Evolutionary conservation across 768 basidiomycete genomes (phyloP), one percentile per base, ranked within the genome.

Genomic region (Auricularia sp.): DNA sequence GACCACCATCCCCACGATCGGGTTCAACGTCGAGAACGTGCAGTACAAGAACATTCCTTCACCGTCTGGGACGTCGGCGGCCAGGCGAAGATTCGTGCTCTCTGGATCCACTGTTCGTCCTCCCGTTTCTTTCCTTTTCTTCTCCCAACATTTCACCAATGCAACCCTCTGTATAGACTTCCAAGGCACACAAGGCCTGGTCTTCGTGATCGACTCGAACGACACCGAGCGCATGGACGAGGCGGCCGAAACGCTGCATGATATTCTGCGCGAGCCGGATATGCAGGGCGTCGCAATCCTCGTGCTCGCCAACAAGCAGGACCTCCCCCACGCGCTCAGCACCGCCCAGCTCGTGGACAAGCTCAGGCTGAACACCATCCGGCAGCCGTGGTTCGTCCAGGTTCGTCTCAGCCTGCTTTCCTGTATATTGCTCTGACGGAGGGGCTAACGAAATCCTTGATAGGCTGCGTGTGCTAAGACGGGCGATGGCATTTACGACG

Each of bases 221-320:
- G 82, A 84, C 68, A 72, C 77, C 62, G 79, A 81, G 45, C 75
- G 80, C 56, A 74, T 88, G 24, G 64, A 73, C 1, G 84, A 86
- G 71, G 85, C 83, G 45, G 77, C 80, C 2, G 79, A 84, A 63
- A 77, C 78, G 63, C 75, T 89, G 14, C 69, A 76, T 61, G 68
- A 75, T 56, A 74, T 83, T 70, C 68, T 85, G 37, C 73, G 74
- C 69, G 75, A 77, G 68, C 76, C 77, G 65, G 77, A 78, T 79
- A 89, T 99, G 70, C 92, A 95, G 68, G 94, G 98, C 77, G 96
- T 96, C 63, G 89, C 97, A 71, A 89, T 99, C 70, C 87, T 99
- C 70, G 97, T 99, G 73, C 98, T 98, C 72, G 96, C 97, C 77
- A 99, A 99, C 87, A 99, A 99, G 82, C 97, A 99, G 80, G 97